phyloP scores from a whole-genome alignment of 2,329 filamentous ascomycete species.

The Pyrenochaeta sp. region DNA sequence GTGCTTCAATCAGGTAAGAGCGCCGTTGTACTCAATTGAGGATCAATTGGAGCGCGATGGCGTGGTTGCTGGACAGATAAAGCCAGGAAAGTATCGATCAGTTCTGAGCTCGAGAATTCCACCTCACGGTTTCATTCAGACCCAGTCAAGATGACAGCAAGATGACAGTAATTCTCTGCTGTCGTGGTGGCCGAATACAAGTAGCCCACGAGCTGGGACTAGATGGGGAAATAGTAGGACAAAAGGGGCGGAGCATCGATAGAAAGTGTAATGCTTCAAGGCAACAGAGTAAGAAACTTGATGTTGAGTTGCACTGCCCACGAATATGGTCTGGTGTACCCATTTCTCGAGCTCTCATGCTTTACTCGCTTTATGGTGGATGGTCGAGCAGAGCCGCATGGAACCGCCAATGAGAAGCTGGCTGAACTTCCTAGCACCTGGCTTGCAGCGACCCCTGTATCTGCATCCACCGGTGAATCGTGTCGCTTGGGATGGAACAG shows the following conservation, averaged over 20 bases:
- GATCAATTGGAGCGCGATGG: conserved; percentile 1
- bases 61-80: neutral
- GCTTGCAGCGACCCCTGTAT: conserved; percentile 21
- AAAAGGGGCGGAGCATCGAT: conserved; percentile 40
- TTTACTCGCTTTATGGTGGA: conserved; percentile 41
- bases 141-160: neutral
- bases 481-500: conserved; percentile 23
- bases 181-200: conserved; percentile 7
- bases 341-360: conserved; percentile 27
- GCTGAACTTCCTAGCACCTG: conserved; percentile 12
- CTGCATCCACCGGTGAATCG: conserved; percentile 42
- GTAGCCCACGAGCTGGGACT: conserved; percentile 16
- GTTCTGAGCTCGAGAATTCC: neutral
- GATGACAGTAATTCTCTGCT: conserved; percentile 3
- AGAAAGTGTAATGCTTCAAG: conserved; percentile 21
- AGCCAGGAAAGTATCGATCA: conserved; percentile 4
- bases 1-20: neutral
- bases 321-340: conserved; percentile 28
- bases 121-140: conserved; percentile 3
- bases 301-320: conserved; percentile 40
- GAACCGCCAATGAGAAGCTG: conserved; percentile 18
- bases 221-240: conserved; percentile 20
- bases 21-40: neutral
- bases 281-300: conserved; percentile 32
- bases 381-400: conserved; percentile 48